Evolutionary conservation across 192 early-diverging fungal species (phyloP).

Genomic region (Neocallimastix lanati): DNA sequence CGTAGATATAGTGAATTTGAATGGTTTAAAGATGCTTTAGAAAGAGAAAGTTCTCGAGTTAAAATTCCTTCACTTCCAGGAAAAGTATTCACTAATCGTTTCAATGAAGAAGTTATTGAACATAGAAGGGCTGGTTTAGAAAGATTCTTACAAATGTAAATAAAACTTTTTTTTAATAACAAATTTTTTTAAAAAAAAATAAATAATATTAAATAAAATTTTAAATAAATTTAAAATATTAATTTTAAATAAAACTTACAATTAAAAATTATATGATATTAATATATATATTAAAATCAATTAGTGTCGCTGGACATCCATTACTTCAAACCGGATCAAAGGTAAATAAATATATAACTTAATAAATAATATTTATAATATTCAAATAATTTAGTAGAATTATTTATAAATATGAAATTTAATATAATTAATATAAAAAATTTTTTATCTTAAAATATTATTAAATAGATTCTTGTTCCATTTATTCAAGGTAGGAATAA

Average conservation of each 20-base stretch:
- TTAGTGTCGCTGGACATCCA: conserved; percentile 85
- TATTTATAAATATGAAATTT: no score
- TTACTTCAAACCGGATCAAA: conserved; percentile 93
- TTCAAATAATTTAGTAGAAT: no score
- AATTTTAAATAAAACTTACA: no score
- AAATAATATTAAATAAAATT: no score
- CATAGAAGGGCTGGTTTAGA: conserved; percentile 73
- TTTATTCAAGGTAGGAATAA: not conserved
- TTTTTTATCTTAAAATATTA: no score
- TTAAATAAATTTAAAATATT: no score
- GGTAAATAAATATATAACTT: no score
- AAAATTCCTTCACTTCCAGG: conserved; percentile 91
- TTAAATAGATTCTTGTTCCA: not conserved
- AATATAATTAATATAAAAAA: no score
- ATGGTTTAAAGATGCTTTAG: conserved; percentile 90
- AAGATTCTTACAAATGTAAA: conserved; percentile 88
- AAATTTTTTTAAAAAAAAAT: no score
- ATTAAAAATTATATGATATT: not conserved
- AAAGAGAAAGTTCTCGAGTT: conserved; percentile 65
- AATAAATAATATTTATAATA: no score
- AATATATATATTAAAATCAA: not conserved
- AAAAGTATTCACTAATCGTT: conserved; percentile 90
- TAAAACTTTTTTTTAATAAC: no score
- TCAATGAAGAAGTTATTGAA: conserved; percentile 92
- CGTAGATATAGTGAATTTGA: conserved; percentile 95